Evolutionary conservation across 176 grass and related monocot genomes (phyloP).

Genomic region (Oryza brachyantha): DNA sequence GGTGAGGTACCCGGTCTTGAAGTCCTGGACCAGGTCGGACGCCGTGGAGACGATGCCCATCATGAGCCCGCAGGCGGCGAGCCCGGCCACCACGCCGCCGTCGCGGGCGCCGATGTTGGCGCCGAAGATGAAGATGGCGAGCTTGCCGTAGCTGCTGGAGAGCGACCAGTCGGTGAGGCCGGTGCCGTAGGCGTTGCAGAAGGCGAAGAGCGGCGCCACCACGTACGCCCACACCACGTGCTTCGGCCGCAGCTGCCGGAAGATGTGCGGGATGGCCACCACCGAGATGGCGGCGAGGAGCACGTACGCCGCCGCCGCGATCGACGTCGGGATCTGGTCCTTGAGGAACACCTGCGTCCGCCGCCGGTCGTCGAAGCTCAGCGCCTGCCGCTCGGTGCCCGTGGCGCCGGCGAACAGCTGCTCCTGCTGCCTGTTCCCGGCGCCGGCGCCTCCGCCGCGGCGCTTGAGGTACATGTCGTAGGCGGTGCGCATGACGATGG

Average conservation of each 20-base stretch:
- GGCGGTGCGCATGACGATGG: constrained; percentile 37
- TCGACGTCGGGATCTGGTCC: constrained; percentile 54
- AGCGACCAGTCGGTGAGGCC: constrained; percentile 60
- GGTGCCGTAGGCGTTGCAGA: constrained; percentile 51
- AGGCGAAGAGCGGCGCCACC: constrained; percentile 53
- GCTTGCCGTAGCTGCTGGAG: constrained; percentile 84
- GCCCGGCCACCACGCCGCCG: constrained; percentile 51
- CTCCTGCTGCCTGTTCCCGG: background rate
- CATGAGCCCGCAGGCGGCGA: constrained; percentile 57
- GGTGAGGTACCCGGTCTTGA: constrained; percentile 64
- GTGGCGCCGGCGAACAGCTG: constrained; percentile 6
- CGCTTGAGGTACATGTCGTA: constrained; percentile 64
- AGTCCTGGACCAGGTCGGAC: constrained; percentile 69
- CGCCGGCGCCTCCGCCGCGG: background rate
- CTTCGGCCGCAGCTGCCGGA: constrained; percentile 50
- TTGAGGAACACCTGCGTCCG: constrained; percentile 55
- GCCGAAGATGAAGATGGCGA: constrained; percentile 86
- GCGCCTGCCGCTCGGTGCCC: constrained; percentile 24
- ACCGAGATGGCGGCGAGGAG: constrained; percentile 43
- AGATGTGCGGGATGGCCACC: constrained; percentile 50
- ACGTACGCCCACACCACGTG: constrained; percentile 60
- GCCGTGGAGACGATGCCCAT: constrained; percentile 72
- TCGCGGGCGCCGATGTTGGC: constrained; percentile 39
- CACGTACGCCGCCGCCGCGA: constrained; percentile 30
- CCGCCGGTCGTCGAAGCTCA: constrained; percentile 44